Evolutionary conservation across 306 rosid genomes (phyloP).

Genomic region (Lathyrus oleraceus): DNA sequence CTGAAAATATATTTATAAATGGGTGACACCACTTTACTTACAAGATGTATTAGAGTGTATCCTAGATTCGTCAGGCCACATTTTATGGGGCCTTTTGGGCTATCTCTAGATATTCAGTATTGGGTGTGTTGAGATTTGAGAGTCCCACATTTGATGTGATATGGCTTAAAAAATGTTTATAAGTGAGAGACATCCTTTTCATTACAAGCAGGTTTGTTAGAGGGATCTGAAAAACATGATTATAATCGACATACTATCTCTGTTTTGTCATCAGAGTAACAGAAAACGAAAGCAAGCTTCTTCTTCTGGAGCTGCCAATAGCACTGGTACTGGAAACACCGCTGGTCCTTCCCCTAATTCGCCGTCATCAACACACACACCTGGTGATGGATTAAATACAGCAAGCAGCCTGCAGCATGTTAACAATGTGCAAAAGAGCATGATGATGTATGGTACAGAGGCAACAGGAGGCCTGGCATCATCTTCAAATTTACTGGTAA

Average conservation of each 20-base stretch:
- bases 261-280: constrained; percentile 40
- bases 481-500: constrained; percentile 74
- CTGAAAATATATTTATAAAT: not conserved
- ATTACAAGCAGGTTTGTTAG: not conserved
- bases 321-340: constrained; percentile 95
- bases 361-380: constrained; percentile 88
- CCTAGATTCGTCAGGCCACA: not conserved
- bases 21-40: not conserved
- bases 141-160: not conserved
- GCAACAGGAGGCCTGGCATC: constrained; percentile 81
- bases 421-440: constrained; percentile 59
- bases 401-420: constrained; percentile 70
- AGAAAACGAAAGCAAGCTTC: constrained; percentile 82
- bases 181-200: not conserved
- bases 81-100: not conserved
- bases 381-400: constrained; percentile 71
- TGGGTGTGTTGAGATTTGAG: not conserved
- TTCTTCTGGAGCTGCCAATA: constrained; percentile 87
- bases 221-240: not conserved
- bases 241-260: not conserved
- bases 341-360: constrained; percentile 83
- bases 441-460: constrained; percentile 72
- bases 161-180: not conserved
- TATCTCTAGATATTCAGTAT: not conserved
- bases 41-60: not conserved